Base-by-base conservation (phyloP, 2,329 filamentous ascomycete species). In the Parascedosporium putredinis region DNA sequence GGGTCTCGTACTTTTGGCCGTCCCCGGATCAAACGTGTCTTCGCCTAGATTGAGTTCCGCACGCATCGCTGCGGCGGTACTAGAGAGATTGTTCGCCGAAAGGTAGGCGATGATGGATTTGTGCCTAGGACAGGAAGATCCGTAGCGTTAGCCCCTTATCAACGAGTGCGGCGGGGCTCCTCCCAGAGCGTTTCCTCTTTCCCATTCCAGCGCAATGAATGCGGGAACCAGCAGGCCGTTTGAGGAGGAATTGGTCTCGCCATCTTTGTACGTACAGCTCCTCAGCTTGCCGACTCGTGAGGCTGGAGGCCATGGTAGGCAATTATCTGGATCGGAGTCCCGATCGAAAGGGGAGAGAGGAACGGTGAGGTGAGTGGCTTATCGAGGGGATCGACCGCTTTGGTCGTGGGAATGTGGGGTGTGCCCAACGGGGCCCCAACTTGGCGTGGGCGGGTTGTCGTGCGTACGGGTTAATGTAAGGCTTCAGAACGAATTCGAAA, bases 81-180 rank as follows among this genome's bases (percentile, higher is more conserved):
- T 79, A 24, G 80, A 69, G 38, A 93, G 78, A 62, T 84, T 84
- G 62, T 79, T 83, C 29, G 86, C 82, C 44, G 81, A 75, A 18
- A 95, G 75, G 64, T 96, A 96, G 57, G 90, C 88, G 62, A 95
- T 85, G 58, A 96, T 88, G 55, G 89, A 87, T 72, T 95, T 95
- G 75, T 96, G 88, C 62, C 88, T 94, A 50, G 40, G n/a, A 38
- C 42, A 31, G 52, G 49, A 22, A 8, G 3, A 12, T 24, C 27
- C 12, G 27, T 6, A 7, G 5, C 25, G 12, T 36, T 6, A 10
- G 8, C 36, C 12, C 33, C 25, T 29, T 14, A 31, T 10, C 36
- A 18, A 20, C 3, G 14, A 14, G n/a, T n/a, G n/a, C n/a, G n/a
- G n/a, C n/a, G n/a, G n/a, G n/a, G n/a, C n/a, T n/a, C n/a, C n/a